These are phyloP conservation scores for Orbilia oligospora DNA, from an alignment of 2,329 filamentous ascomycete genomes.

Conservation along the genomic window DNA sequence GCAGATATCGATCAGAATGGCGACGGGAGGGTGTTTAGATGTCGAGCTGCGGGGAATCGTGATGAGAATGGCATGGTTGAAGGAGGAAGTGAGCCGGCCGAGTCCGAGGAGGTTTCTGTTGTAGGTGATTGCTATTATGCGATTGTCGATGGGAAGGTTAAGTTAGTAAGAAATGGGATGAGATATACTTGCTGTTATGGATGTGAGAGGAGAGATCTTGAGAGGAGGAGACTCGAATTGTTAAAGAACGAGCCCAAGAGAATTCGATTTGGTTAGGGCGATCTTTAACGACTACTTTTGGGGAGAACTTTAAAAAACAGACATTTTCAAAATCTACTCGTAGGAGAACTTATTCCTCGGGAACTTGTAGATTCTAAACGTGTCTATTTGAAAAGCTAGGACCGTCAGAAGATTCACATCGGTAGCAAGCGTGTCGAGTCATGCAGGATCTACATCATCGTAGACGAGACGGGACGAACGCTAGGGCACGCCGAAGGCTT, in stretches of 20 bases:
- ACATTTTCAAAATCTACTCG: too few relatives aligned
- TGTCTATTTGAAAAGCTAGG: neutral
- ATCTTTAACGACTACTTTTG: too few relatives aligned
- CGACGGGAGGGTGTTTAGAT: neutral
- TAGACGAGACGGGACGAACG: slow-evolving; percentile 48
- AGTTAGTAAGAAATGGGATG: slow-evolving; percentile 16
- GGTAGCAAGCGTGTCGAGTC: slow-evolving; percentile 42
- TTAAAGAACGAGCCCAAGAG: too few relatives aligned
- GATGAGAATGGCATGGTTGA: neutral
- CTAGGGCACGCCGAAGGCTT: slow-evolving; percentile 41
- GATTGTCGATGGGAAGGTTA: neutral
- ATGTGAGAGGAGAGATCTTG: neutral
- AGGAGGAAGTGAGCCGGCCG: neutral
- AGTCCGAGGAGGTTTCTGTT: neutral
- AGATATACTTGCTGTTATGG: slow-evolving; percentile 4
- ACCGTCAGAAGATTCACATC: slow-evolving; percentile 3
- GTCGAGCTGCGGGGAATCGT: neutral
- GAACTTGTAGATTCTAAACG: too few relatives aligned
- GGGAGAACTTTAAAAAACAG: too few relatives aligned
- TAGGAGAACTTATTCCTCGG: too few relatives aligned
- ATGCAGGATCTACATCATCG: slow-evolving; percentile 31
- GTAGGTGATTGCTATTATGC: slow-evolving; percentile 9
- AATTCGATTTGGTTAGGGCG: too few relatives aligned
- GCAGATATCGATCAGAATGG: neutral
- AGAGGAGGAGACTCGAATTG: neutral